A percentile compares a stretch with the other conserved stretches of the same genome.
Evolutionary conservation across 192 early-diverging fungal genomes (phyloP).

Genomic region (Entomortierella chlamydospora): DNA sequence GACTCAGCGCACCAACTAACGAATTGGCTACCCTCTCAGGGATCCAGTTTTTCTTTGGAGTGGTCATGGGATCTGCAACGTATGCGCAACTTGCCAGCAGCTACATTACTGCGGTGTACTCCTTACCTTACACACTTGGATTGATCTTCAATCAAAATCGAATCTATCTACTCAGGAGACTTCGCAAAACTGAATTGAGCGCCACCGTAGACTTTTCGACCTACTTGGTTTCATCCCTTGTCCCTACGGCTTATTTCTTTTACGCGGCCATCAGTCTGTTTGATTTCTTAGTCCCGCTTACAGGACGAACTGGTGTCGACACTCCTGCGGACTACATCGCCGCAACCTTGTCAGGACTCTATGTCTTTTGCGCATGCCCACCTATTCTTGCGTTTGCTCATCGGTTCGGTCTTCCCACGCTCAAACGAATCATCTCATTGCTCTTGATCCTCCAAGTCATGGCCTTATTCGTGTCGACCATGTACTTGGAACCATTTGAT

Average conservation of each 20-base stretch:
- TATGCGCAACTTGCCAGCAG: conserved; percentile 55
- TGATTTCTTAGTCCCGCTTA: conserved; percentile 72
- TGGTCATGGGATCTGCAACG: conserved; percentile 26
- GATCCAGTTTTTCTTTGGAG: conserved; percentile 22
- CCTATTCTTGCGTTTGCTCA: conserved; percentile 62
- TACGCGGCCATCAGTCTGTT: conserved; percentile 52
- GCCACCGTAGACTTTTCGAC: conserved; percentile 20
- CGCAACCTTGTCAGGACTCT: conserved; percentile 60
- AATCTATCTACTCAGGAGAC: not conserved
- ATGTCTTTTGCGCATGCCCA: conserved; percentile 51
- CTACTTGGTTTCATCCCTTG: conserved; percentile 36
- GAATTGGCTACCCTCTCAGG: conserved; percentile 17
- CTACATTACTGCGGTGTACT: conserved; percentile 52
- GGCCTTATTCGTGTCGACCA: conserved; percentile 20
- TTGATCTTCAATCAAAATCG: conserved; percentile 38
- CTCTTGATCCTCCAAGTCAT: conserved; percentile 46
- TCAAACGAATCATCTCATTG: conserved; percentile 34
- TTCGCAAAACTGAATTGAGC: not conserved
- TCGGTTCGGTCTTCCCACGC: conserved; percentile 48
- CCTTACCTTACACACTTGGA: conserved; percentile 24
- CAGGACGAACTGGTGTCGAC: conserved; percentile 70
- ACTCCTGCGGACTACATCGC: conserved; percentile 72
- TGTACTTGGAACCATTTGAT: conserved; percentile 61
- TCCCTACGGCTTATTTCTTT: conserved; percentile 45
- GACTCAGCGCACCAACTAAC: not conserved